Evolutionary conservation across 805 yeast genomes (phyloP).

Genomic region (Candida silvicultrix): DNA sequence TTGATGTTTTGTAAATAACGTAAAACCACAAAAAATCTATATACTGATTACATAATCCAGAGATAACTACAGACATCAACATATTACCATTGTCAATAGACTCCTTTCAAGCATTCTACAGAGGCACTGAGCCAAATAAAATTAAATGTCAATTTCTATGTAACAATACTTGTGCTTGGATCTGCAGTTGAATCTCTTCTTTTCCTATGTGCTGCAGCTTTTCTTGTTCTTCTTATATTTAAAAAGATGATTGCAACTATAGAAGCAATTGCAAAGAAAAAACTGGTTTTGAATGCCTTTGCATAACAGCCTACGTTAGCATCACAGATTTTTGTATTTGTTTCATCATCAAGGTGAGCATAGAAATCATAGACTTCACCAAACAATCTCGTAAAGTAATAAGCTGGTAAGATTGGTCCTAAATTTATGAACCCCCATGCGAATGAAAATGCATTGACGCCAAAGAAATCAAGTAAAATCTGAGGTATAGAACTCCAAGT

Average conservation of each 20-base stretch:
- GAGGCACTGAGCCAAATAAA: background rate
- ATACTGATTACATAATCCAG: too few species aligned
- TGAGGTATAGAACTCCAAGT: constrained; percentile 70
- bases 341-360: constrained; percentile 8
- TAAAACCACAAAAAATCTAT: too few species aligned
- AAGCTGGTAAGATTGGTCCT: constrained; percentile 60
- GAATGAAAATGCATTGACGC: constrained; percentile 57
- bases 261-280: constrained; percentile 21
- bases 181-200: background rate
- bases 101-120: too few species aligned
- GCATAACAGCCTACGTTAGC: constrained; percentile 27
- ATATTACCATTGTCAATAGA: too few species aligned
- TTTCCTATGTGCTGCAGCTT: background rate
- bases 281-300: constrained; percentile 33
- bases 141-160: background rate
- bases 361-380: constrained; percentile 58
- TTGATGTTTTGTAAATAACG: too few species aligned
- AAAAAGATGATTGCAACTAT: constrained; percentile 10
- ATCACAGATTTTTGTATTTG: constrained; percentile 15
- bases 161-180: background rate
- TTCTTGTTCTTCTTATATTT: constrained; percentile 1
- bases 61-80: too few species aligned
- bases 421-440: constrained; percentile 70
- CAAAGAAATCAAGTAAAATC: constrained; percentile 70
- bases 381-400: constrained; percentile 52